Base-by-base conservation (phyloP, 495 filamentous ascomycete genomes). In the Lasiosphaeriaceae sp. region DNA sequence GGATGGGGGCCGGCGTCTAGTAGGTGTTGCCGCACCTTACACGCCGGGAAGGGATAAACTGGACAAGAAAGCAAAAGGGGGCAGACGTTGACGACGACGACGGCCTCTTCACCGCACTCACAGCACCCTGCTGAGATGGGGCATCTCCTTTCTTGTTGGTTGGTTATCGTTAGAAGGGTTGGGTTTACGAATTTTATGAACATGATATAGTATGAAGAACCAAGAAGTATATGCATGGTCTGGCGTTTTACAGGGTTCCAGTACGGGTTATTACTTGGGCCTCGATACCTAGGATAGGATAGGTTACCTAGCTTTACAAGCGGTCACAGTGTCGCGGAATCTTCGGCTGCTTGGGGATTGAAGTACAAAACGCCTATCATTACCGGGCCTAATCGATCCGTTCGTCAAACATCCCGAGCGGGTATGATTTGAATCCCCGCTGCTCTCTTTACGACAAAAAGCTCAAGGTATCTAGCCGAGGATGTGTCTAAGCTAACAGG, bases 21-120 rank as follows among this genome's bases (percentile, higher is more conserved):
- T 69, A 0, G 84, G 87, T 55, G 56, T 94, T 29, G 88, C 88
- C 0, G 86, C 87, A 35, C 88, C 90, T 22, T 96, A 92, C 71
- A 77, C 80, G 37, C 90, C 89, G 2, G 77, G 84, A 43, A 77
- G 76, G 47, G 90, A 92, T 66, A 83, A 78, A 57, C 59, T 90
- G 31, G 82, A 87, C 14, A 80, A 66, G 54, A 81, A 82, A 58
- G 37, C 66, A 6, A 74, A 71, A 53, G 66, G 65, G 9, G 47
- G 59, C 23, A 76, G 63, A 55, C 59, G 67, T 7, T 76, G 65
- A 73, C 8, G 4, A 2, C 39, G n/a, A n/a, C n/a, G n/a, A n/a
- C n/a, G n/a, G n/a, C n/a, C n/a, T 14, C 12, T 43, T 43, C 5
- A 43, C 8, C 12, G 9, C 31, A 7, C 31, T 35, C 31, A n/a